Percentiles rank a stretch among this genome's conserved stretches.
Evolutionary conservation across 1,284 basidiomycete species (phyloP).

Genomic region (Austropuccinia psidii): DNA sequence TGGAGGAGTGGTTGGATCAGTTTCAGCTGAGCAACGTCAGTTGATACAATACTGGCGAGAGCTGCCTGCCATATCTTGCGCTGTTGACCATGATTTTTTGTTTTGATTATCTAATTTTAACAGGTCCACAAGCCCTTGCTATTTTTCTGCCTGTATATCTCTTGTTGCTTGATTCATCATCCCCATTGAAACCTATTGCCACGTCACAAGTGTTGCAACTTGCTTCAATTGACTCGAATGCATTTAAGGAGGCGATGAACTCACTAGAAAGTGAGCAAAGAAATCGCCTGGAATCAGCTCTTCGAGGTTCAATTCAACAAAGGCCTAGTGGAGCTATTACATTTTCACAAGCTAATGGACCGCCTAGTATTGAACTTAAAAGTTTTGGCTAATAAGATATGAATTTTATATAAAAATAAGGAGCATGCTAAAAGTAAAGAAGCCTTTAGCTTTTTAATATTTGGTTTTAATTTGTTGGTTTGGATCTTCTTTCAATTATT

Average conservation of each 20-base stretch:
- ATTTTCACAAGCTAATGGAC: neutral
- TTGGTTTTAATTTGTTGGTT: neutral
- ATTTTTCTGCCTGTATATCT: conserved; percentile 31
- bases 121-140: conserved; percentile 26
- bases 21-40: conserved; percentile 21
- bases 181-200: neutral
- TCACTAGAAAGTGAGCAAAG: neutral
- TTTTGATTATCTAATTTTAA: neutral
- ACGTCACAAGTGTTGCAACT: conserved; percentile 10
- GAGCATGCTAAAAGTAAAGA: no score
- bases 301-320: conserved; percentile 11
- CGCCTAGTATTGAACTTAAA: conserved; percentile 28
- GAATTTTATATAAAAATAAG: no score
- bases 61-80: neutral
- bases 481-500: no score
- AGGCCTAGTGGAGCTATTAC: neutral
- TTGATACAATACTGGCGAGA: no score
- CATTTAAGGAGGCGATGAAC: conserved; percentile 29
- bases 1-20: neutral
- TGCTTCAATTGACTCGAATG: neutral
- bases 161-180: neutral
- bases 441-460: no score
- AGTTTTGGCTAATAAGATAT: conserved; percentile 6
- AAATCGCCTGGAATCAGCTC: neutral
- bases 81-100: neutral